Evolutionary conservation across 164 flowering plant genomes (phyloP).

Genomic region (Stephania yunnanensis): DNA sequence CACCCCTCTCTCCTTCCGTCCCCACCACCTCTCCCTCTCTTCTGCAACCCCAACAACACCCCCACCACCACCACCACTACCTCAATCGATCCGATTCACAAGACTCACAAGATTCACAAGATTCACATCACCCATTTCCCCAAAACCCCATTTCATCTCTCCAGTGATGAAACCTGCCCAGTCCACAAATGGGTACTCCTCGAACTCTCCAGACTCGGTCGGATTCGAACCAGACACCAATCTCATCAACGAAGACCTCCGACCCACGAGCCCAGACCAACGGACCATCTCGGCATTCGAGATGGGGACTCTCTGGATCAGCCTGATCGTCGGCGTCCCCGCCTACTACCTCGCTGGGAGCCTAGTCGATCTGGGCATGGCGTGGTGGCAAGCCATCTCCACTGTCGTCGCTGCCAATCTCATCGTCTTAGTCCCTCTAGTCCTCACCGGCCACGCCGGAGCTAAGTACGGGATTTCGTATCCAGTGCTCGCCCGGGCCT

Average conservation of each 20-base stretch:
- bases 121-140: background rate
- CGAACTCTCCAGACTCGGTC: conserved; percentile 10
- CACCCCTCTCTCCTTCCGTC: conserved; percentile 30
- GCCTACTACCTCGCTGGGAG: conserved; percentile 85
- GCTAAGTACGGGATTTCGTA: conserved; percentile 76
- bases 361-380: conserved; percentile 93
- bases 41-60: conserved; percentile 1
- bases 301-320: conserved; percentile 83
- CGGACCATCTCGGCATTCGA: conserved; percentile 63
- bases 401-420: conserved; percentile 76
- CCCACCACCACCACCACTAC: conserved; percentile 8
- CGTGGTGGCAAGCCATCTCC: conserved; percentile 93
- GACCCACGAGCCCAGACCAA: conserved; percentile 40
- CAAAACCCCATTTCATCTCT: conserved; percentile 3
- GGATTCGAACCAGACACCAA: conserved; percentile 37
- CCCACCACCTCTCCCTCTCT: conserved; percentile 23
- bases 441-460: conserved; percentile 81
- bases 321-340: conserved; percentile 84
- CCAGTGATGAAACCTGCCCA: conserved; percentile 33
- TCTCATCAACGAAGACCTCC: conserved; percentile 66
- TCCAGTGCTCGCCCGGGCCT: conserved; percentile 75
- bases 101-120: background rate
- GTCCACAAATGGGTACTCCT: background rate
- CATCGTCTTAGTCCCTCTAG: conserved; percentile 50
- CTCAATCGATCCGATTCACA: conserved; percentile 3